phyloP scores from a whole-genome alignment of 176 grass and related monocot genomes.

The Raddia guianensis region DNA sequence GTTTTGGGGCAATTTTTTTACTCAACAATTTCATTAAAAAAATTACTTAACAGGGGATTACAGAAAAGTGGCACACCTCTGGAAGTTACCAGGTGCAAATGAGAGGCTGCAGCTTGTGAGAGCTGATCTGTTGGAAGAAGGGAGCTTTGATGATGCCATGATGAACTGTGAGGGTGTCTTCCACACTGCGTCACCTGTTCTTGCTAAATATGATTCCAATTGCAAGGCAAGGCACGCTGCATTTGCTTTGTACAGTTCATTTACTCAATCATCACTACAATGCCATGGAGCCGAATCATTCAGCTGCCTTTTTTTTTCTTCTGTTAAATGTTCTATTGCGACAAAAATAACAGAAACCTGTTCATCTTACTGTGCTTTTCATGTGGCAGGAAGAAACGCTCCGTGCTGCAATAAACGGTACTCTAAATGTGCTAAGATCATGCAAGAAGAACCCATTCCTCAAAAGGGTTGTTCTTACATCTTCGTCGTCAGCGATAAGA shows the following conservation, averaged over 20 bases:
- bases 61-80: constrained; percentile 69
- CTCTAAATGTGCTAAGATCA: constrained; percentile 76
- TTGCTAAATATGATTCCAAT: constrained; percentile 64
- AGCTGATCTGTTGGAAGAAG: constrained; percentile 76
- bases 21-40: too few species aligned
- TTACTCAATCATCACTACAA: background rate
- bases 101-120: constrained; percentile 75
- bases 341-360: background rate
- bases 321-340: background rate
- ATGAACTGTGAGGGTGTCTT: constrained; percentile 79
- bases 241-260: background rate
- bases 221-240: constrained; percentile 70
- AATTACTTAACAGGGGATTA: constrained; percentile 42
- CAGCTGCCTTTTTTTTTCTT: background rate
- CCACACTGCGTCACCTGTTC: constrained; percentile 81
- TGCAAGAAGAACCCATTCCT: constrained; percentile 89
- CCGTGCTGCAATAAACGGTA: constrained; percentile 74
- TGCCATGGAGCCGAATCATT: background rate
- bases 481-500: constrained; percentile 78
- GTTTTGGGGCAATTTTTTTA: background rate
- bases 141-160: constrained; percentile 77
- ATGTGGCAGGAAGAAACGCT: constrained; percentile 67
- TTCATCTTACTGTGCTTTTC: background rate
- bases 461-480: constrained; percentile 85
- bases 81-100: constrained; percentile 74